These are phyloP conservation scores for Chaetomiaceae sp. DNA, from an alignment of 2,329 filamentous ascomycete species.

Conservation along the genomic window DNA sequence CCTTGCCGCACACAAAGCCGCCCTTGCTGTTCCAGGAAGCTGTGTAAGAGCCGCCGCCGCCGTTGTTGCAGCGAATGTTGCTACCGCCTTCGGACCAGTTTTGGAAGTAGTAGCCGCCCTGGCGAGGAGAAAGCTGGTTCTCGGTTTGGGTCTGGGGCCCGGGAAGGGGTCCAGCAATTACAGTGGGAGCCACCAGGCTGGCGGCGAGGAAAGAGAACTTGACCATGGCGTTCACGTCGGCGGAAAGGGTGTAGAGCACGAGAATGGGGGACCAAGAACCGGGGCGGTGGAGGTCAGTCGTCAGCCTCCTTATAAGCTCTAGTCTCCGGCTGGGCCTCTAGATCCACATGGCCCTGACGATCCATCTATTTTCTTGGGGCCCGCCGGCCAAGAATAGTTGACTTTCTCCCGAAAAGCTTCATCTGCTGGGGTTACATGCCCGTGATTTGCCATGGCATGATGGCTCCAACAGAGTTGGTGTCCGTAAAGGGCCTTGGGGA, in stretches of 20 bases:
- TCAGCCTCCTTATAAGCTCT: background rate
- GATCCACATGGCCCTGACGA: background rate
- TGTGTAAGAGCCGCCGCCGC: conserved; percentile 38
- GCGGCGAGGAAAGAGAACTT: conserved; percentile 5
- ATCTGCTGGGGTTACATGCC: background rate
- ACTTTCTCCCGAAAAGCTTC: background rate
- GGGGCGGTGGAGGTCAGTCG: background rate
- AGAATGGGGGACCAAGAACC: background rate
- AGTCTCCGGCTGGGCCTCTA: background rate
- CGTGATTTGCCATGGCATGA: background rate
- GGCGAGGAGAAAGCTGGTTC: conserved; percentile 1
- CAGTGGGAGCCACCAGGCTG: background rate
- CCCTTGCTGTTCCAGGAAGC: conserved; percentile 43
- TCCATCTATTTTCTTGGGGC: background rate
- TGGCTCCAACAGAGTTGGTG: background rate
- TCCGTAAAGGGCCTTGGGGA: background rate
- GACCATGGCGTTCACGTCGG: conserved; percentile 7
- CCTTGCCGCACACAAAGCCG: conserved; percentile 56
- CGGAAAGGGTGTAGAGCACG: background rate
- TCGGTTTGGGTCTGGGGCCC: conserved; percentile 18
- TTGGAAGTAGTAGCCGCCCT: conserved; percentile 36
- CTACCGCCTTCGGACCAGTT: conserved; percentile 42
- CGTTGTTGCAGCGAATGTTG: conserved; percentile 40
- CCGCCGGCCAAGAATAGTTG: background rate
- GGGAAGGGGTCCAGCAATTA: background rate